Base-by-base conservation (phyloP, 257 asterid species). In the Nicotiana undulata region DNA sequence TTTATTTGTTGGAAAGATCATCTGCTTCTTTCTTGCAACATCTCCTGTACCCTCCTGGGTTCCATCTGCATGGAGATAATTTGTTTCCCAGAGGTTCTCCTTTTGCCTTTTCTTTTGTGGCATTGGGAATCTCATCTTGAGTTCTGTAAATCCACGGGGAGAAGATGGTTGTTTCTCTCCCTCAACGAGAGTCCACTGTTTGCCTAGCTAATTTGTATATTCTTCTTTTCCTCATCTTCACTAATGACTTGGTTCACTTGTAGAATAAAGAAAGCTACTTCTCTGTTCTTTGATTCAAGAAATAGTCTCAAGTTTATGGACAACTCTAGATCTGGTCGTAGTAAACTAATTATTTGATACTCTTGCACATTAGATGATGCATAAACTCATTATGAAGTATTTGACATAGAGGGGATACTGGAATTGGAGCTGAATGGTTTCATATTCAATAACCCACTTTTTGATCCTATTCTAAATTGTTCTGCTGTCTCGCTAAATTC, bases 261-360 rank as follows among this genome's bases (percentile, higher is more conserved):
- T 11, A 24, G 59, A 68, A 40, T n/a, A 40, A 29, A 67, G 53
- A 40, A 49, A 68, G 16, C 11, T 63, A 70, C 37, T 67, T 18
- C 31, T 68, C 76, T 70, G 12, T 70, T 70, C 58, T 70, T 70
- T 34, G 34, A 53, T 70, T 70, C 58, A 70, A 70, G 59, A 70
- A 4, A 20, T 40, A 46, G 56, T 70, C 20, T 70, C 77, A 44
- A 46, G 77, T 70, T 70, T 46, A 70, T 70, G 15, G 77, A 70
- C 34, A 13, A 70, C 37, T 70, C 46, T 9, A 15, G 46, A 70
- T 70, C 31, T 22, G 77, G 12, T 51, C 31, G 4, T 22, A 70
- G 77, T 70, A 44, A 44, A 70, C 49, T 70, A 68, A 37, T 37
- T 68, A 68, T 40, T 18, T 70, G 77, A 70, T 51, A 6, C 15